Evolutionary conservation across 2,329 filamentous ascomycete species (phyloP).

Genomic region (Teratosphaeria epicoccoides): DNA sequence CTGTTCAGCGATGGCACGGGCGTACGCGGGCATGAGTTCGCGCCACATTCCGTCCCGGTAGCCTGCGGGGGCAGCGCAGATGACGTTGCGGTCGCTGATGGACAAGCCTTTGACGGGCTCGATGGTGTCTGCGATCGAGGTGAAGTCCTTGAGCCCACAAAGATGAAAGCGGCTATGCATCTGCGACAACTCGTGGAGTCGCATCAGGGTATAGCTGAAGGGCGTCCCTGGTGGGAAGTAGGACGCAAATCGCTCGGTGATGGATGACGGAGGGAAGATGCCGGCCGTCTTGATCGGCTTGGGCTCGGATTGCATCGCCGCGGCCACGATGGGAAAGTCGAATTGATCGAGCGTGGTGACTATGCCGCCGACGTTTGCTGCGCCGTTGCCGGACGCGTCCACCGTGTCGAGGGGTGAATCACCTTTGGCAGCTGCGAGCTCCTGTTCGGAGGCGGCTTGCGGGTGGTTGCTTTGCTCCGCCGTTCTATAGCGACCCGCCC

Average conservation of each 20-base stretch:
- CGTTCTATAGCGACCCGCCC: constrained; percentile 76
- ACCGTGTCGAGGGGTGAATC: constrained; percentile 2
- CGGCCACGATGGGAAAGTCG: constrained; percentile 54
- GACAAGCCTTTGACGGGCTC: constrained; percentile 58
- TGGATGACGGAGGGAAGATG: constrained; percentile 58
- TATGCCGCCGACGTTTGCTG: constrained; percentile 42
- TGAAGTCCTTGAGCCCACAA: constrained; percentile 51
- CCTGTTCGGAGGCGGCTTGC: background rate
- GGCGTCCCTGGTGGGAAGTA: constrained; percentile 76
- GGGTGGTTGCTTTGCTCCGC: constrained; percentile 42
- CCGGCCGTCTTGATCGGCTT: constrained; percentile 60
- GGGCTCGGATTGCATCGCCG: constrained; percentile 54
- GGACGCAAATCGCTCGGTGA: constrained; percentile 64
- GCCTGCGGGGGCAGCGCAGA: constrained; percentile 60
- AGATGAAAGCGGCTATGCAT: constrained; percentile 60
- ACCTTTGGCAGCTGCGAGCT: constrained; percentile 7
- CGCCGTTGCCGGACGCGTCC: background rate
- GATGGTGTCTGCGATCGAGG: constrained; percentile 62
- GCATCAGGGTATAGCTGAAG: constrained; percentile 70
- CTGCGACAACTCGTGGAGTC: constrained; percentile 58
- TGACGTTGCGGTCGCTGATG: constrained; percentile 62
- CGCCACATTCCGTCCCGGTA: constrained; percentile 41
- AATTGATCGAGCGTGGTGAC: constrained; percentile 67
- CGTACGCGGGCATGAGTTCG: constrained; percentile 51
- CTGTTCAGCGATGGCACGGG: constrained; percentile 58